Base-by-base conservation (phyloP, 2,329 filamentous ascomycete genomes). In the Coniochaeta sp. region DNA sequence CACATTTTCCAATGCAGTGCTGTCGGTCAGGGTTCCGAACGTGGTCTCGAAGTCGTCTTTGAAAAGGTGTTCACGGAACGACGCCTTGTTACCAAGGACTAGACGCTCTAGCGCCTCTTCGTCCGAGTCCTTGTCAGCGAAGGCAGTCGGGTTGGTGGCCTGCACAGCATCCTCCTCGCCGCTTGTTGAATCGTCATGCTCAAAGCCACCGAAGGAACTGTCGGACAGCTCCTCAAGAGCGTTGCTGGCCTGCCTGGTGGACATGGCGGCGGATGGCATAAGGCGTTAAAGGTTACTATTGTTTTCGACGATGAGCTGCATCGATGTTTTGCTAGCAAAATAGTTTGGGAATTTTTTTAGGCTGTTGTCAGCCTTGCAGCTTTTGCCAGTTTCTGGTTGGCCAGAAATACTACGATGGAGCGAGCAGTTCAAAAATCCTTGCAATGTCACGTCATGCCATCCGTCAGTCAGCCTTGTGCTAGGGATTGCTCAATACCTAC, bases 91-190 rank as follows among this genome's bases (percentile, higher is more conserved):
- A 59, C 95, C 95, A 63, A 99, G 90, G 3, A 99, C 89, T 63
- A 97, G 78, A 65, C 87, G 85, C 77, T 97, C 93, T 32, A 97
- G 84, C 71, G 93, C 91, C 69, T 89, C 86, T 72, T 97, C 93
- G 58, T 89, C 87, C 16, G 86, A 87, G 71, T 96, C 91, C 71
- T 93, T 95, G 57, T 89, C 87, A 59, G 71, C 73, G 58, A 74
- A 32, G 14, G 36, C 36, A 16, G 19, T 30, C n/a, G 28, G 4
- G 10, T 40, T 44, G 2, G 12, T 19, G 16, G 19, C 19, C 17
- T 44, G 34, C 19, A 44, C 55, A 34, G n/a, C n/a, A 22, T 56
- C 32, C 24, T 57, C 55, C 19, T 57, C 55, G 38, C 38, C 55
- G 38, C 55, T 57, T 30, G 34, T 42, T n/a, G 38, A 44, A 22